Conservation (phyloP, 2,329 filamentous ascomycete genomes). For the Epichloe scottii region DNA sequence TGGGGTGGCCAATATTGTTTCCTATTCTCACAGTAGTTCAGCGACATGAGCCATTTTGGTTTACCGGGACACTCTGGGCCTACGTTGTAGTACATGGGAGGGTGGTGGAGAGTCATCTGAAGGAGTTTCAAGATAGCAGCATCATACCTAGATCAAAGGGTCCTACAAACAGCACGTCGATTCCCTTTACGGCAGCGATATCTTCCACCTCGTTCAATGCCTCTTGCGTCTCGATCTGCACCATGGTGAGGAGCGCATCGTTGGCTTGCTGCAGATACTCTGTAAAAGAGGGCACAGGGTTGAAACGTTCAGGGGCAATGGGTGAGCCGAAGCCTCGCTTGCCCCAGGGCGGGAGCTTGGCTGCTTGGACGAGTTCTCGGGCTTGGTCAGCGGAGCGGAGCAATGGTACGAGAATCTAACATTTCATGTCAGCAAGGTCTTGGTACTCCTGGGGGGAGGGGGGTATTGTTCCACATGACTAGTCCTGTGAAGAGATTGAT, state of each 20-base stretch:
- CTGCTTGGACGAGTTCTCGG: slow-evolving; percentile 29
- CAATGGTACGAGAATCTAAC: slow-evolving; percentile 33
- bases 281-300: slow-evolving; percentile 29
- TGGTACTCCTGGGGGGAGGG: neutral
- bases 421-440: slow-evolving; percentile 6
- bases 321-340: slow-evolving; percentile 37
- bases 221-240: slow-evolving; percentile 56
- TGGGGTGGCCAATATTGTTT: slow-evolving; percentile 49
- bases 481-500: neutral
- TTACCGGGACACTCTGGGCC: neutral
- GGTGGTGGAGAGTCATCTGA: no score
- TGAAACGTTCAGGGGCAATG: slow-evolving; percentile 30
- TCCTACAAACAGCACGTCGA: slow-evolving; percentile 53
- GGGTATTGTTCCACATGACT: neutral
- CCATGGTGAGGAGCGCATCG: slow-evolving; percentile 44
- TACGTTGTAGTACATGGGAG: neutral
- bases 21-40: slow-evolving; percentile 16
- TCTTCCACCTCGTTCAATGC: slow-evolving; percentile 47
- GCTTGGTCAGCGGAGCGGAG: slow-evolving; percentile 32
- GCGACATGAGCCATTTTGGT: neutral
- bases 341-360: slow-evolving; percentile 39
- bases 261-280: slow-evolving; percentile 39
- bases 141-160: slow-evolving; percentile 48
- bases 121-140: no score
- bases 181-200: slow-evolving; percentile 45